A percentile compares a stretch with the other conserved stretches of the same genome.
phyloP scores from a whole-genome alignment of 2,329 filamentous ascomycete species.

The Sclerotinia trifoliorum region DNA sequence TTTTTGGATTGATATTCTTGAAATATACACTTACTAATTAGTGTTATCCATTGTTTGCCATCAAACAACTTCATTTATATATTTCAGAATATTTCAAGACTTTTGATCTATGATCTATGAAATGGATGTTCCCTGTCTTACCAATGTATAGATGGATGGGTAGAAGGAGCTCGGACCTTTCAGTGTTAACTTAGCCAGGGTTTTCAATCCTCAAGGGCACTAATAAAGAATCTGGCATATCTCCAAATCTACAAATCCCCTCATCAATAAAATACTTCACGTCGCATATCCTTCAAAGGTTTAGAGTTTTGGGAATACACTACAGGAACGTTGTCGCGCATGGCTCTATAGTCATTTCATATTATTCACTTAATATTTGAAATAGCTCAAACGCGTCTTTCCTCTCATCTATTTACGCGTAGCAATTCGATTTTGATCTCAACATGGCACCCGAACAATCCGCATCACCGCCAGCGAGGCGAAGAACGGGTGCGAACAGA shows the following conservation, averaged over 20 bases:
- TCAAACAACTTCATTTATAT: too few species aligned
- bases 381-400: neutral
- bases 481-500: conserved; percentile 34
- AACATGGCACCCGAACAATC: conserved; percentile 22
- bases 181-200: neutral
- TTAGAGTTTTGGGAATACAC: neutral
- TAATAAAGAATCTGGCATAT: conserved; percentile 4
- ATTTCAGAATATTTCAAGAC: too few species aligned
- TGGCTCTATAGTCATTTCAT: neutral
- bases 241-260: neutral
- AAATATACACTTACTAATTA: too few species aligned
- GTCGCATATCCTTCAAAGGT: neutral
- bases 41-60: too few species aligned
- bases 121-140: too few species aligned
- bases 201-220: neutral
- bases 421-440: neutral
- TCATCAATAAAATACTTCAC: conserved; percentile 5
- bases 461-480: conserved; percentile 28
- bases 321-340: neutral
- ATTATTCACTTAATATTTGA: neutral
- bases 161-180: neutral
- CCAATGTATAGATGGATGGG: too few species aligned
- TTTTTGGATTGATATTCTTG: too few species aligned
- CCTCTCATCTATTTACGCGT: conserved; percentile 11
- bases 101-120: too few species aligned